A percentile compares a stretch with the other conserved stretches of the same genome.
Conservation (phyloP, 1,284 basidiomycete species). For the Pseudozyma pruni region DNA sequence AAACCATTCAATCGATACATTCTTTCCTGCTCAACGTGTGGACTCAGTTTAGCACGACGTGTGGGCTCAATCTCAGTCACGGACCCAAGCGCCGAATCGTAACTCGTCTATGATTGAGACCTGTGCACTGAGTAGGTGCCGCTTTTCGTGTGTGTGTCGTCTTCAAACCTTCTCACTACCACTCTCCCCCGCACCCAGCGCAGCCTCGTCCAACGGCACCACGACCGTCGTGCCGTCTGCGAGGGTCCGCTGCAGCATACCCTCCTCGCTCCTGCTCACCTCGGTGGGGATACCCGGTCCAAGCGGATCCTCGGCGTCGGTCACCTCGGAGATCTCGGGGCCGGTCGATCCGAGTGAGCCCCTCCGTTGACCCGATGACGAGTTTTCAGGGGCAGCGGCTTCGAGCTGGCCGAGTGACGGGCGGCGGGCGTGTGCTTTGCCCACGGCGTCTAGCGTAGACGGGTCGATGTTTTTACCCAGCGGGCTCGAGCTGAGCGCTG, state of each 20-base stretch:
- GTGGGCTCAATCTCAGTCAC: background rate
- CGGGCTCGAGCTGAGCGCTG: slow-evolving; percentile 39
- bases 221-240: slow-evolving; percentile 59
- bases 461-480: slow-evolving; percentile 15
- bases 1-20: too few species aligned
- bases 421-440: slow-evolving; percentile 43
- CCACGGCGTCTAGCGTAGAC: slow-evolving; percentile 26
- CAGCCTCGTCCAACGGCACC: slow-evolving; percentile 65
- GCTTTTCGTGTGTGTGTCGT: background rate
- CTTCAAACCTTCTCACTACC: background rate
- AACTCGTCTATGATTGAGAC: too few species aligned
- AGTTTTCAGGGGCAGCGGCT: slow-evolving; percentile 5
- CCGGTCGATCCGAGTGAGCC: slow-evolving; percentile 31
- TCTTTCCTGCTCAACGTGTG: too few species aligned
- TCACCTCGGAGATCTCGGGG: slow-evolving; percentile 39
- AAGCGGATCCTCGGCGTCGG: slow-evolving; percentile 41
- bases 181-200: slow-evolving; percentile 36
- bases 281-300: slow-evolving; percentile 52
- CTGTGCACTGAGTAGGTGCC: too few species aligned
- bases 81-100: too few species aligned
- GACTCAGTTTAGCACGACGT: too few species aligned
- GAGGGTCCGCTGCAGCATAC: slow-evolving; percentile 56
- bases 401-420: slow-evolving; percentile 50
- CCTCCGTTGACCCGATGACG: too few species aligned
- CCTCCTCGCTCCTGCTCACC: slow-evolving; percentile 42